These are phyloP conservation scores for Powellomyces hirtus DNA, from an alignment of 192 early-diverging fungal species.

Conservation along the genomic window DNA sequence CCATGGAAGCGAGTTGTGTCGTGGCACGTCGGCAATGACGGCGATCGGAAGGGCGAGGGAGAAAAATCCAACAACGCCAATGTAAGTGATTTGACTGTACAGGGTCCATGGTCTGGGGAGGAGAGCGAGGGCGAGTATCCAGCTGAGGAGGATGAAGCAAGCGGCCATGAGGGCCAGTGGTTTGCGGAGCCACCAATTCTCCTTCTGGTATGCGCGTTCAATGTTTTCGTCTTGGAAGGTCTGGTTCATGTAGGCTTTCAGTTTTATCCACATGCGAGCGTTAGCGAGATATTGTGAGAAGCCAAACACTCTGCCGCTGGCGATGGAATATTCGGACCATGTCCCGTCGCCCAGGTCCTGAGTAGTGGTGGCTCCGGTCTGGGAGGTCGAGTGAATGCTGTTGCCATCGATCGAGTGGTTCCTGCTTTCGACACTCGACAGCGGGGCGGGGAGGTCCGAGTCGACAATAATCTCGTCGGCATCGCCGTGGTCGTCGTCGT, in stretches of 20 bases:
- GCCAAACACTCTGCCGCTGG: background rate
- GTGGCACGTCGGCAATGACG: conserved; percentile 16
- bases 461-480: conserved; percentile 5
- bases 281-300: background rate
- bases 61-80: background rate
- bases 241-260: background rate
- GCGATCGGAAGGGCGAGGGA: background rate
- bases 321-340: background rate
- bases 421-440: background rate
- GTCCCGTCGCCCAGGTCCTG: background rate
- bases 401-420: background rate
- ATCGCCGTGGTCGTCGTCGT: background rate
- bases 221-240: background rate
- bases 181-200: conserved; percentile 19
- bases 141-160: conserved; percentile 1
- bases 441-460: background rate
- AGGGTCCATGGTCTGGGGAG: conserved; percentile 11
- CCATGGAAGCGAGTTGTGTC: conserved; percentile 2
- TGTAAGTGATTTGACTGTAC: conserved; percentile 7
- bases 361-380: background rate
- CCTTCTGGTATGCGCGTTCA: background rate
- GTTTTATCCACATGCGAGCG: background rate
- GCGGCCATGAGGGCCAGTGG: conserved; percentile 19
- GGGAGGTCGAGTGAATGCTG: background rate
- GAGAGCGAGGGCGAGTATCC: conserved; percentile 17